Conservation (phyloP, 2,329 filamentous ascomycete genomes). For the Thielaviopsis musarum region DNA sequence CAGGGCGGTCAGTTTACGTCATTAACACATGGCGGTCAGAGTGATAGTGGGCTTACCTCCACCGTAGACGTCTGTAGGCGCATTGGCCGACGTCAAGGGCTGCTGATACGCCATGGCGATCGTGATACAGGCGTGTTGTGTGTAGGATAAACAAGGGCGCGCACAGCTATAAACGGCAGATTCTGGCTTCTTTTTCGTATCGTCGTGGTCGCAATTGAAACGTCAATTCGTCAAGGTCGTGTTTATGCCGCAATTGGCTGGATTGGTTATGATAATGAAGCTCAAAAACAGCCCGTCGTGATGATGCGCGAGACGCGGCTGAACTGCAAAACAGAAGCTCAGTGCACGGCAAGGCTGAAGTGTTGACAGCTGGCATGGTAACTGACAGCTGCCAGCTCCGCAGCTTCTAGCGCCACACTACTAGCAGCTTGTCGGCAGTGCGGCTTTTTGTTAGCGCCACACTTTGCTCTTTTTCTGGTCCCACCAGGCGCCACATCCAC, state of each 20-base stretch:
- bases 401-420: too few relatives aligned
- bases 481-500: slow-evolving; percentile 5
- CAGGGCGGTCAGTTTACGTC: slow-evolving; percentile 8
- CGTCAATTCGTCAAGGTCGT: background rate
- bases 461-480: background rate
- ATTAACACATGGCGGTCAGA: slow-evolving; percentile 1
- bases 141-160: background rate
- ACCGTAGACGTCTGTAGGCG: slow-evolving; percentile 44
- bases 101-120: slow-evolving; percentile 34
- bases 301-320: background rate
- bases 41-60: slow-evolving; percentile 30
- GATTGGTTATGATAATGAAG: background rate
- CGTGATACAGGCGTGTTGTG: slow-evolving; percentile 8
- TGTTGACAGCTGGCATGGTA: background rate
- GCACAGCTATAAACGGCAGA: background rate
- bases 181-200: background rate
- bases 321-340: slow-evolving; percentile 13
- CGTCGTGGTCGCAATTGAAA: background rate
- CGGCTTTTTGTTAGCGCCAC: too few relatives aligned
- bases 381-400: background rate
- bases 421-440: too few relatives aligned
- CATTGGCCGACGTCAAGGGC: slow-evolving; percentile 8
- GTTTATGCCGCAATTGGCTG: background rate
- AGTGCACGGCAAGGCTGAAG: background rate
- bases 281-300: background rate